Evolutionary conservation across 352 stramenopile genomes (phyloP), one percentile per base, ranked within the genome.

Genomic region (Globisporangium paroecandrum): DNA sequence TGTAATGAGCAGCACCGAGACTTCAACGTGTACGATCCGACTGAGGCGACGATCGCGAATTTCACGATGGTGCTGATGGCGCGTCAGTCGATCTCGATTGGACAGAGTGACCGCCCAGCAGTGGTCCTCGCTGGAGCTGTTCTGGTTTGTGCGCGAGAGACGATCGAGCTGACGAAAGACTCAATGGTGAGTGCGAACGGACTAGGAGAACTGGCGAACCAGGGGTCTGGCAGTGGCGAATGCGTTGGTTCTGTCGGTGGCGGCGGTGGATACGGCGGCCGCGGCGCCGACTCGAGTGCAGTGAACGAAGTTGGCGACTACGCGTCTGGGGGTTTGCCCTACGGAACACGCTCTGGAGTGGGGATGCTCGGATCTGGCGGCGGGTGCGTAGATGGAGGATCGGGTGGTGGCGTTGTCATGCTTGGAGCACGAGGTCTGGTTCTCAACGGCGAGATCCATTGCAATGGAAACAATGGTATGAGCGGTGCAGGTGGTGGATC

Each of bases 291-390:
- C 64, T 93, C 86, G 2, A 88, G 80, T 12, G 58, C 82, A 8
- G 75, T 89, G 46, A 82, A 79, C 32, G 66, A 73, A 25, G 72
- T 75, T 15, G 79, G 78, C 29, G 82, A 89, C 49, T 89, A 90
- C 59, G 84, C 82, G 0, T 76, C 77, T 49, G 84, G 86, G 49
- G 86, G 86, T 10, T 64, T 91, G 24, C 71, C 80, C 12, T 94
- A 94, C 63, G 84, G 86, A 22, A 90, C 84, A 8, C 78, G 78
- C 24, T 81, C 78, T 10, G 85, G 86, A 8, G 75, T 77, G 64
- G 86, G 86, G 10, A 85, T 89, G 74, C 66, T 94, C 7, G 86
- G 86, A 13, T 91, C 84, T 12, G 86, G 84, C 62, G 86, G 86
- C 32, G 84, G 86, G 0, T 94, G 86, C 46, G 80, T 89, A 4